Base-by-base conservation (phyloP, 2,329 filamentous ascomycete genomes). In the Lecanicillium sp. region DNA sequence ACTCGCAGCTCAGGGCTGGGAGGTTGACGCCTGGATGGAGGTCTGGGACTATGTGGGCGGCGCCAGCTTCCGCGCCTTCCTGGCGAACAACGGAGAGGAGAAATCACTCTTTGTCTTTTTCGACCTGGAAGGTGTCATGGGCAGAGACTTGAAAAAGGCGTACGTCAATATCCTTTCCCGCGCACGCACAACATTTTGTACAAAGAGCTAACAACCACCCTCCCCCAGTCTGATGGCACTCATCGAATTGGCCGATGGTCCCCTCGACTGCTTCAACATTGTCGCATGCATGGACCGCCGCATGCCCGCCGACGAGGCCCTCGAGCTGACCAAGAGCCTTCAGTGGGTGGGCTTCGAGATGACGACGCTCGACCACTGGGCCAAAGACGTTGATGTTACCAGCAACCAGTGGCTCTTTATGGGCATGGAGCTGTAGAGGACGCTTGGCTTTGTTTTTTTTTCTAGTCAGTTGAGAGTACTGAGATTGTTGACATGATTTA, bases 341-440 rank as follows among this genome's bases (percentile, higher is more conserved):
- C 87, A 90, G 64, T 96, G 90, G 90, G 90, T 94, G 55, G 90
- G 90, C 48, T 95, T 95, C 62, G 86, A 87, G 62, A 77, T 91
- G 56, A 83, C 81, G 42, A 91, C 87, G 20, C 74, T 96, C 36
- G 84, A 90, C 56, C 78, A 81, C 57, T 95, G 89, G 84, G 77
- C 79, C 14, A 70, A 74, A 38, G 73, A 74, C 32, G 63, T 77
- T 47, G 79, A 86, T 54, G 76, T 84, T 45, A 81, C 86, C 43
- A 95, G 89, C 69, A 71, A 82, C 44, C 75, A 75, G 59, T 96
- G 90, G 90, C 67, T 95, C 51, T 89, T 94, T 63, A 81, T 95
- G 74, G 83, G 83, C 54, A 93, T 95, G 82, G 90, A 95, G 64
- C 72, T 91, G 50, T 95, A 77, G 51, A 44, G 17, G 40, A 24